phyloP scores from a whole-genome alignment of 257 asterid species.

The Forsythia viridissima region DNA sequence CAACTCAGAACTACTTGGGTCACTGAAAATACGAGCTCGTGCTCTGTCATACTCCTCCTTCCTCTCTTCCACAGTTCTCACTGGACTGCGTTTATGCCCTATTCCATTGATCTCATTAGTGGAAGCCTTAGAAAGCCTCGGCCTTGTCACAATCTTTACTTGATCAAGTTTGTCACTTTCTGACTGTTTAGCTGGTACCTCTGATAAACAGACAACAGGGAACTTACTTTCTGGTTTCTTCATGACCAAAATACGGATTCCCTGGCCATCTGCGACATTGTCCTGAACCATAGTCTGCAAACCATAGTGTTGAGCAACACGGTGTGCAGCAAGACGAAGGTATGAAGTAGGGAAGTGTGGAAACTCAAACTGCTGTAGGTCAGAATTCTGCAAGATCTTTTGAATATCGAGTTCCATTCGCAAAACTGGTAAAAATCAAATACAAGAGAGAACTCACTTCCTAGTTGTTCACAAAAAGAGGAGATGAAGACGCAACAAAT shows the following conservation, averaged over 20 bases:
- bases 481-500: not conserved
- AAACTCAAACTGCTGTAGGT: slow-evolving; percentile 74
- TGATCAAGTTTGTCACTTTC: slow-evolving; percentile 62
- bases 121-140: slow-evolving; percentile 64
- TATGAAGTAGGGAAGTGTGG: slow-evolving; percentile 59
- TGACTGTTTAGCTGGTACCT: slow-evolving; percentile 71
- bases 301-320: slow-evolving; percentile 95
- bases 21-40: slow-evolving; percentile 81
- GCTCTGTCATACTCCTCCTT: slow-evolving; percentile 94
- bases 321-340: slow-evolving; percentile 45
- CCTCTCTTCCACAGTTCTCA: slow-evolving; percentile 87
- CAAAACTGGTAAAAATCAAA: slow-evolving; percentile 49
- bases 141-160: slow-evolving; percentile 70
- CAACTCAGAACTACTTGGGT: slow-evolving; percentile 51
- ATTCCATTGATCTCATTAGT: slow-evolving; percentile 38
- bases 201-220: slow-evolving; percentile 72
- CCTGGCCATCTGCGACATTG: slow-evolving; percentile 66
- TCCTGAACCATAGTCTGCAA: slow-evolving; percentile 84
- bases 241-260: slow-evolving; percentile 64
- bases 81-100: slow-evolving; percentile 55
- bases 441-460: not conserved
- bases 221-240: slow-evolving; percentile 67
- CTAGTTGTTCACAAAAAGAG: slow-evolving; percentile 1
- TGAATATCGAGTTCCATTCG: slow-evolving; percentile 93
- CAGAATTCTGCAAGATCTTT: slow-evolving; percentile 73